Evolutionary conservation across 2,329 filamentous ascomycete genomes (phyloP), one percentile per base, ranked within the genome.

Genomic region (Apiospora aurea): DNA sequence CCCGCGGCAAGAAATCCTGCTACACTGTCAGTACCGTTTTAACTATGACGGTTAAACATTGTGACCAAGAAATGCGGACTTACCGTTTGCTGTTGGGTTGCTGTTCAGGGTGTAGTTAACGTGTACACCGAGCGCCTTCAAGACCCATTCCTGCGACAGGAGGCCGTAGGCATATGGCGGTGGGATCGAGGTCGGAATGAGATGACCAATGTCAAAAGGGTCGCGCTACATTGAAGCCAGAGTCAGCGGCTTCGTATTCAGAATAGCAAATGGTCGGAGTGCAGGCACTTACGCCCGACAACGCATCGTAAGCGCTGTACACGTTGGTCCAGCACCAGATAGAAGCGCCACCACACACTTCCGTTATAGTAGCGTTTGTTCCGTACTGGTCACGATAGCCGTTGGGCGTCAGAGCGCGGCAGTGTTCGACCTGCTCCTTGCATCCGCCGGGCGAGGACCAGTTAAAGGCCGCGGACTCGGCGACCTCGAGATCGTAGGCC

Each of bases 21-120:
- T 16, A 21, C 79, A 71, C 86, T 77, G 81, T 88, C 93, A 74
- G 94, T 88, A 13, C 84, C 80, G 4, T 75, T 74, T 51, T 38
- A 79, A 83, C 13, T 10, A 4, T 18, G 1, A 8, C 4, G 16
- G 14, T 10, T 16, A 16, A 34, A 2, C 26, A 29, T 21, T 29
- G 24, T 11, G 51, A 13, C 26, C 24, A 57, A 29, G 5, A 57
- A 29, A 13, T 34, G 26, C 18, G 29, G 29, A 21, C 26, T 34
- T 61, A 11, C 53, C 53, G 53, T 38, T 21, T n/a, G 53, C 85
- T 11, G 83, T 81, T 29, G 77, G 75, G 77, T 85, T 90, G 24
- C 81, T 81, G 69, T 89, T 82, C n/a, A 81, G 82, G 13, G 88
- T 88, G 80, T 85, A 91, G 79, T 91, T 91, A 41, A 91, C 79